These are phyloP conservation scores for Geoglossum cookeanum DNA, from an alignment of 2,329 filamentous ascomycete species.

Conservation along the genomic window DNA sequence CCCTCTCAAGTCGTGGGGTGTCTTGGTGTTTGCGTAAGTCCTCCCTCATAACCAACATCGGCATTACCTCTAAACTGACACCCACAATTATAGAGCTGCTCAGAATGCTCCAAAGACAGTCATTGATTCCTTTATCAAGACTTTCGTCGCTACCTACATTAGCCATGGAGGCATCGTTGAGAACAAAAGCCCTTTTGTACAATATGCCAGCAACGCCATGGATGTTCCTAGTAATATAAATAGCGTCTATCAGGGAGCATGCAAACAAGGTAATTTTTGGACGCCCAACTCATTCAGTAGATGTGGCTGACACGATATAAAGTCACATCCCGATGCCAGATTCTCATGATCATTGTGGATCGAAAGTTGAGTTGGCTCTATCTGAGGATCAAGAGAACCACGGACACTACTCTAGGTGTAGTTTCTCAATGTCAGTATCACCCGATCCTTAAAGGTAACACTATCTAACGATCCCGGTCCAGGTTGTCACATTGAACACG, in stretches of 20 bases:
- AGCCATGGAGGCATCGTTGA: slow-evolving; percentile 40
- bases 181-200: slow-evolving; percentile 26
- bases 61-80: neutral
- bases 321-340: slow-evolving; percentile 41
- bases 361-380: slow-evolving; percentile 57
- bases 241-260: slow-evolving; percentile 27
- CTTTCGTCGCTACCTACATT: slow-evolving; percentile 42
- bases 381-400: slow-evolving; percentile 71
- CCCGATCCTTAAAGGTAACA: neutral
- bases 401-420: slow-evolving; percentile 69
- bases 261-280: neutral
- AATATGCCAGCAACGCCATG: slow-evolving; percentile 23
- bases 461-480: neutral
- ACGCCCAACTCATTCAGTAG: neutral
- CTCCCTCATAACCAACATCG: neutral
- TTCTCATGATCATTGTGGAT: slow-evolving; percentile 61
- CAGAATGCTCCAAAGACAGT: slow-evolving; percentile 20
- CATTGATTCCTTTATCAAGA: slow-evolving; percentile 34
- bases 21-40: slow-evolving; percentile 41
- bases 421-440: slow-evolving; percentile 43
- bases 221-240: slow-evolving; percentile 38
- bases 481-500: slow-evolving; percentile 53
- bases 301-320: neutral
- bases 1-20: slow-evolving; percentile 53
- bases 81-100: neutral